Evolutionary conservation across 805 yeast genomes (phyloP).

Genomic region (Kluyveromyces aestuarii): DNA sequence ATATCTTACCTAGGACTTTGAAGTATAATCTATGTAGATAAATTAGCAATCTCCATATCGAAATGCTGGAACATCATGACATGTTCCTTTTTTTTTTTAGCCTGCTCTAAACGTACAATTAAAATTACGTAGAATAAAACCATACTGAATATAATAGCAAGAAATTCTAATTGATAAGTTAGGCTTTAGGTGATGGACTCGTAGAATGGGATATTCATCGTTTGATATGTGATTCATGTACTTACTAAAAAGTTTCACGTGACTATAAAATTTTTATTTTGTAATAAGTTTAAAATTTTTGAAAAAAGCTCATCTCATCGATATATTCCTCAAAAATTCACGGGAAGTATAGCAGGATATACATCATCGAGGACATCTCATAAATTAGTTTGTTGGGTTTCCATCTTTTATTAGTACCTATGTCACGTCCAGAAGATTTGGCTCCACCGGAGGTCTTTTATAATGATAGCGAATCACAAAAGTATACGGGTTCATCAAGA

Average conservation of each 20-base stretch:
- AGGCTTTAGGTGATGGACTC: no score
- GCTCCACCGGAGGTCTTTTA: conserved; percentile 97
- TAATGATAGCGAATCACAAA: conserved; percentile 79
- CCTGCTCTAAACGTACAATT: no score
- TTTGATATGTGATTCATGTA: no score
- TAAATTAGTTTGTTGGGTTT: neutral
- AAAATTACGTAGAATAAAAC: no score
- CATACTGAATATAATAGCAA: no score
- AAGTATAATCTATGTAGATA: no score
- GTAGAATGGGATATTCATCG: no score
- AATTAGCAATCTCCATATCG: no score
- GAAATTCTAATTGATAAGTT: no score
- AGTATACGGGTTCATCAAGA: conserved; percentile 89
- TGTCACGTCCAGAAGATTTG: conserved; percentile 94
- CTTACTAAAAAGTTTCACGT: neutral
- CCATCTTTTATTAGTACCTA: conserved; percentile 17
- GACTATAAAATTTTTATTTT: neutral
- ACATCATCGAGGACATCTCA: neutral
- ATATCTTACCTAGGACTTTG: no score
- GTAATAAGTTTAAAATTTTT: neutral
- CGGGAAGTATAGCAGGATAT: neutral
- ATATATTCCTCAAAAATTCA: neutral
- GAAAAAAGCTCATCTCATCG: conserved; percentile 1
- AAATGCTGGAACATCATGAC: no score
- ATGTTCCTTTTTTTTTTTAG: no score